Evolutionary conservation across 768 basidiomycete genomes (phyloP).

Genomic region (Leccinum obscurum): DNA sequence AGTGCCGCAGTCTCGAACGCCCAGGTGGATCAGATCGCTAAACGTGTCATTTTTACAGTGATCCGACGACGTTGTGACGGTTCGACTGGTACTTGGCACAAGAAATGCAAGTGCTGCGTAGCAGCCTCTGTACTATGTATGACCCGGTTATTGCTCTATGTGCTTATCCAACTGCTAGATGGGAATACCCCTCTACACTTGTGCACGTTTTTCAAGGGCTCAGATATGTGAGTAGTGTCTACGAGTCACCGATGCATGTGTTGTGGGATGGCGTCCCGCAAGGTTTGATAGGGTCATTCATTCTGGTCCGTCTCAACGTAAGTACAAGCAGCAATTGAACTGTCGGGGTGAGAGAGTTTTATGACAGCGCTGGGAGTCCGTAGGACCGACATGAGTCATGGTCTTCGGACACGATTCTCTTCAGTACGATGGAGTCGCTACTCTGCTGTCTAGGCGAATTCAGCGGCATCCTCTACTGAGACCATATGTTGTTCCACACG

Average conservation of each 20-base stretch:
- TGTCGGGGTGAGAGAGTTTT: neutral
- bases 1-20: neutral
- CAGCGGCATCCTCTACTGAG: neutral
- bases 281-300: neutral
- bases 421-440: neutral
- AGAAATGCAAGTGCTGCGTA: neutral
- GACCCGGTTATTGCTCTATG: neutral
- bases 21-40: neutral
- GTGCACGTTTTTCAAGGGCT: neutral
- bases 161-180: neutral
- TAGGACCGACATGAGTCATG: neutral
- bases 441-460: neutral
- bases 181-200: neutral
- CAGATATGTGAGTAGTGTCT: neutral
- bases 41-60: slow-evolving; percentile 5
- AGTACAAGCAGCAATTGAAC: neutral
- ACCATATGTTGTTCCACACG: neutral
- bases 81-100: neutral
- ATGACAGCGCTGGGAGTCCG: neutral
- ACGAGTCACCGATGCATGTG: neutral
- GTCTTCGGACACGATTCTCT: neutral
- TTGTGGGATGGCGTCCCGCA: neutral
- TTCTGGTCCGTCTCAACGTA: neutral
- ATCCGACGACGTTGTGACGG: neutral
- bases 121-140: neutral